Percentiles rank a stretch among this genome's conserved stretches.
Evolutionary conservation across 441 rosid species (phyloP).

Genomic region (Populus trichocarpa): DNA sequence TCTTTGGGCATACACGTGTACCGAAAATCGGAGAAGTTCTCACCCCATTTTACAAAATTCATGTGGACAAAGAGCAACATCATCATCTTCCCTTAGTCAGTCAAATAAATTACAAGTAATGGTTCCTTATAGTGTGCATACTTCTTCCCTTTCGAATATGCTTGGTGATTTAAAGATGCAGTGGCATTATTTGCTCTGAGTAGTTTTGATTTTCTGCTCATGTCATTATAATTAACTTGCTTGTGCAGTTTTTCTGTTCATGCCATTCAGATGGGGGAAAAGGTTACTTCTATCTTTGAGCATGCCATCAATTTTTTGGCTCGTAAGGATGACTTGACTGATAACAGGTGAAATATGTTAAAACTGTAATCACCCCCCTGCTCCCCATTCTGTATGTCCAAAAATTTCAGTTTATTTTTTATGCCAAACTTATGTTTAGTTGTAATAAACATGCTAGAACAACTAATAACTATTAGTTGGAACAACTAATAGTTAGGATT

Average conservation of each 20-base stretch:
- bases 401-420: no score
- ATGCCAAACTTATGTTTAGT: no score
- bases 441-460: no score
- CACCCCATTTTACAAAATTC: conserved; percentile 69
- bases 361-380: no score
- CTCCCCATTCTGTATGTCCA: no score
- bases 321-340: conserved; percentile 68
- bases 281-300: conserved; percentile 84
- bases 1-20: conserved; percentile 87
- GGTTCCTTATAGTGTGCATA: conserved; percentile 7
- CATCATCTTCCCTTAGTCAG: conserved; percentile 83
- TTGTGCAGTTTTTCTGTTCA: conserved; percentile 82
- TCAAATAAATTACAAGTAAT: conserved; percentile 88
- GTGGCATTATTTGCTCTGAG: neutral
- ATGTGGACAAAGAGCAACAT: conserved; percentile 51
- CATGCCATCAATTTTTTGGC: conserved; percentile 76
- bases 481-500: no score
- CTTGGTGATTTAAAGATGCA: conserved; percentile 10
- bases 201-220: no score
- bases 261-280: conserved; percentile 90
- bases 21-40: conserved; percentile 76
- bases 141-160: neutral
- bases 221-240: conserved; percentile 2
- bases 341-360: conserved; percentile 46
- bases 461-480: no score